phyloP scores from a whole-genome alignment of 2,329 filamentous ascomycete species.

The Fusarium ramigenum region DNA sequence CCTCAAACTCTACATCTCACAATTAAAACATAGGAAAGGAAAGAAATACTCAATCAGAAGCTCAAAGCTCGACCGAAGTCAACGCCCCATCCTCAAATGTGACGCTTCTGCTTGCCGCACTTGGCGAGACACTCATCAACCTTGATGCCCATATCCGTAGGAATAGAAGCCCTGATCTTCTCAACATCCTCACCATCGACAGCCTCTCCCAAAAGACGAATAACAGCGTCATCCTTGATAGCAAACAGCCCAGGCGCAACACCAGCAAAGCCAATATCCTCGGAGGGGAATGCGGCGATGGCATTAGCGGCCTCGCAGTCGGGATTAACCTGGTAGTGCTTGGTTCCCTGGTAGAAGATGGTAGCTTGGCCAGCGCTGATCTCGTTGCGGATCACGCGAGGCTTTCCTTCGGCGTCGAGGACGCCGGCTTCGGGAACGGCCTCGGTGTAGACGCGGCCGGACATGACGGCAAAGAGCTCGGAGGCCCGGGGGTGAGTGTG shows the following conservation, averaged over 20 bases:
- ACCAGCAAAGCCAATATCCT: conserved; percentile 61
- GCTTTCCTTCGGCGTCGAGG: conserved; percentile 44
- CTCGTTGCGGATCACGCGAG: conserved; percentile 53
- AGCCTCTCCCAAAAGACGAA: conserved; percentile 57
- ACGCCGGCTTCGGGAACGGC: conserved; percentile 63
- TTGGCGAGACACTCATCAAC: conserved; percentile 60
- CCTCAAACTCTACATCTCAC: background rate
- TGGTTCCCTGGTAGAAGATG: conserved; percentile 62
- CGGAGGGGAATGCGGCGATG: conserved; percentile 59
- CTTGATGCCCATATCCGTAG: conserved; percentile 59
- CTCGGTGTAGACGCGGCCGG: conserved; percentile 59
- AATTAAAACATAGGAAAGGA: background rate
- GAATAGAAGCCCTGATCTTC: conserved; percentile 51
- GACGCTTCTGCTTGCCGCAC: conserved; percentile 52
- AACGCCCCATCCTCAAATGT: background rate
- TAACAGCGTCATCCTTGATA: conserved; percentile 54
- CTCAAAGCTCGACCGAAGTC: background rate
- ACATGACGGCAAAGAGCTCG: conserved; percentile 61
- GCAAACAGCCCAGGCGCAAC: conserved; percentile 60
- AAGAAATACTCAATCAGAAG: background rate
- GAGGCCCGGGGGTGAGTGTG: conserved; percentile 64
- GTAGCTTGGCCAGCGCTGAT: conserved; percentile 58
- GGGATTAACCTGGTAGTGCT: conserved; percentile 67
- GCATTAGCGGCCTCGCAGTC: conserved; percentile 60
- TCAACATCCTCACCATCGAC: conserved; percentile 58